Base-by-base conservation (phyloP, 352 stramenopile genomes). In the Pseudoperonospora humuli region DNA sequence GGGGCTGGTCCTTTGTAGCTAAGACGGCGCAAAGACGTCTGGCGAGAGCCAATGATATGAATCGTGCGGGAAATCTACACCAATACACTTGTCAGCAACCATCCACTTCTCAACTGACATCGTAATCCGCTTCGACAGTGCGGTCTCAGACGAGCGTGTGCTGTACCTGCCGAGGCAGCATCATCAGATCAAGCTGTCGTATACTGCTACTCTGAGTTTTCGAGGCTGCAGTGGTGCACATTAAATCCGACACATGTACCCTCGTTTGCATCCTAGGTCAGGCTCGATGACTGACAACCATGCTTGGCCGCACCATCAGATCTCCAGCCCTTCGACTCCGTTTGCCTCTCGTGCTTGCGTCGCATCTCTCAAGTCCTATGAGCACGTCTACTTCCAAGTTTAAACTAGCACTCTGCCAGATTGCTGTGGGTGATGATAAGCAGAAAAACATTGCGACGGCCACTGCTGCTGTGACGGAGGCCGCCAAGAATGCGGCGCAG, bases 331-430 rank as follows among this genome's bases (percentile, higher is more conserved):
- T 20, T 11, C 29, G 36, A 29, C 50, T 57, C 18, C 32, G 27
- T 38, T 48, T 49, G 9, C 42, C 51, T 35, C 35, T 65, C 26
- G 27, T 52, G 23, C 28, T 34, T 41, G 18, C 46, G 29, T 33
- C 32, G 11, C 24, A 31, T n/a, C 31, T 51, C 11, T 45, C 51
- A 31, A 58, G 48, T 40, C 33, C 48, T 39, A 85, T 83, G 70
- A 80, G 61, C 41, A 41, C 59, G 10, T 14, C 63, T 17, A 50
- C 59, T 9, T 47, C 72, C 41, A 86, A 66, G 41, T 90, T 96
- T 60, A 93, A 95, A 54, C 54, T 98, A 41, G 95, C 91, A 13
- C 71, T 98, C 32, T 97, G 96, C 54, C 96, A 99, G 70, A 96
- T 98, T 60, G 67, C 76, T 10, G 94, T 98, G 26, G 88, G 80